Evolutionary conservation across 495 filamentous ascomycete genomes (phyloP), one percentile per base, ranked within the genome.

Genomic region (Amphirosellinia nigrospora): DNA sequence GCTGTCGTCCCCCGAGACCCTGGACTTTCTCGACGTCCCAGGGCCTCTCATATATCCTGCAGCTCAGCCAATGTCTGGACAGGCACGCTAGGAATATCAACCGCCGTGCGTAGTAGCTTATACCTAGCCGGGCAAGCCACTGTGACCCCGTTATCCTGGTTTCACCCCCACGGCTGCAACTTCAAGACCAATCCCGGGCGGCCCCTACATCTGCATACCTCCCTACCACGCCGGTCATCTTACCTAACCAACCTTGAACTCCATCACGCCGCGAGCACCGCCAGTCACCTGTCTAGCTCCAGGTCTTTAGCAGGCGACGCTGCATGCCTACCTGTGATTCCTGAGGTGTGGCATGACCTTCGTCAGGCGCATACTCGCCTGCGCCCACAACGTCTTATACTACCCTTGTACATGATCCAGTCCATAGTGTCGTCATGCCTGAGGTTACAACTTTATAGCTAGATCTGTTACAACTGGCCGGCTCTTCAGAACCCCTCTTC

Each of bases 381-480:
- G 67, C 74, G 71, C 68, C 32, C 59, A 41, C 34, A 48, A 72
- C 19, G 55, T 73, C 43, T 52, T 53, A 67, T 23, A 60, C 65
- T 32, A 56, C 70, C 61, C 71, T 52, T 69, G 59, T 30, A 50
- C 70, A 71, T 52, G 52, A 65, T 36, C 68, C 55, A 67, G 70
- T 70, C 70, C 65, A 34, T 7, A 55, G 50, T 26, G 38, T 34
- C 48, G 52, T 30, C 52, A 66, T 71, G 55, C 53, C 52, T 66
- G 39, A 71, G 19, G 50, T 45, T 60, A 26, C 36, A 34, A 9
- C 50, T 39, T 48, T 32, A 59, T 71, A 71, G 62, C 62, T 8
- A 59, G 62, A 71, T 50, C 21, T 41, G 36, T 60, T 52, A 15
- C 52, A 16, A 43, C 43, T 21, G 58, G 21, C 61, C 45, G 19